A percentile compares a stretch with the other conserved stretches of the same genome.
phyloP scores from a whole-genome alignment of 2,329 filamentous ascomycete genomes.

The Trichoderma semiorbis region DNA sequence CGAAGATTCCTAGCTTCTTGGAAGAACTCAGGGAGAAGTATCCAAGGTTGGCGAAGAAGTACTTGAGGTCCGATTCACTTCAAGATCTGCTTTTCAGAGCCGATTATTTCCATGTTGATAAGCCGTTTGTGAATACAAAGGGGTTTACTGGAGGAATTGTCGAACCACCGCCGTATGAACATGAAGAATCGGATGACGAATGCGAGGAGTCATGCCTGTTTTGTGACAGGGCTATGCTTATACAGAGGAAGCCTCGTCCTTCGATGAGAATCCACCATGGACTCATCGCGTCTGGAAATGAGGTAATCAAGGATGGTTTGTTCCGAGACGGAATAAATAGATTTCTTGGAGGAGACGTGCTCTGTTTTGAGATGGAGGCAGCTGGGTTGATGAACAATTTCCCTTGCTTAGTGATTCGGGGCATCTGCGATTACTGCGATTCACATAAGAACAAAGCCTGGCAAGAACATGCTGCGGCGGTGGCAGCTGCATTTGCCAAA shows the following conservation, averaged over 20 bases:
- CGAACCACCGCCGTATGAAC: not conserved
- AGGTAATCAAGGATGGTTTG: constrained; percentile 20
- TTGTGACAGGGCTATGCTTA: no score
- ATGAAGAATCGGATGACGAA: not conserved
- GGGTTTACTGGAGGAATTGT: not conserved
- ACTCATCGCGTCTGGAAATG: constrained; percentile 26
- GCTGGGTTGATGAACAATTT: constrained; percentile 14
- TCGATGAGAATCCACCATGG: constrained; percentile 24
- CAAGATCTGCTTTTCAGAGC: constrained; percentile 22
- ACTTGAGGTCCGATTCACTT: not conserved
- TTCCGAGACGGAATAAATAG: constrained; percentile 16
- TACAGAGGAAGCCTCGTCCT: no score
- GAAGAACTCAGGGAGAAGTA: not conserved
- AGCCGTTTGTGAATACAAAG: not conserved
- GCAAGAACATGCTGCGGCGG: not conserved
- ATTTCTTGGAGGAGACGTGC: not conserved
- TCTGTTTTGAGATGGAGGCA: constrained; percentile 20
- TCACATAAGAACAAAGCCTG: constrained; percentile 10
- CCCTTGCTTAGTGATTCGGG: constrained; percentile 18
- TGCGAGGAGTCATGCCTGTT: not conserved
- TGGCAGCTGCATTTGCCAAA: not conserved
- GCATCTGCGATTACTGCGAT: constrained; percentile 19
- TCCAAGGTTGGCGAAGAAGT: constrained; percentile 13
- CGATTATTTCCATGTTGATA: constrained; percentile 13
- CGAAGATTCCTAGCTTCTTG: not conserved